A percentile compares a stretch with the other conserved stretches of the same genome.
Evolutionary conservation across 345 rosid species (phyloP).

Genomic region (Hibiscus syriacus): DNA sequence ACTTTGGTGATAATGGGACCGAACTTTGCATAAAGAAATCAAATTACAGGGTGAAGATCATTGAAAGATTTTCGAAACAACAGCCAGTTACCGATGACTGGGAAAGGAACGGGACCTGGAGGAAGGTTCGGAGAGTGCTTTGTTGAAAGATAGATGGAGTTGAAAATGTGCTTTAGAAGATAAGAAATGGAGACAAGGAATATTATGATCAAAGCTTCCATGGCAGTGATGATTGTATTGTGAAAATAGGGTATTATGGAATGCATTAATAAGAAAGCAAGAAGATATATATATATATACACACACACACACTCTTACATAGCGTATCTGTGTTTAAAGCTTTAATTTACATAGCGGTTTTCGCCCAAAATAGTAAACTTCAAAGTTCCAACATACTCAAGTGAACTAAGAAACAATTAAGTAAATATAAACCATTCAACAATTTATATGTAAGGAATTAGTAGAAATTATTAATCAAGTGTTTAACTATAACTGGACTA

Average conservation of each 20-base stretch:
- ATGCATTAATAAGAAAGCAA: too few species aligned
- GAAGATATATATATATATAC: too few species aligned
- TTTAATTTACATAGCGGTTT: not conserved
- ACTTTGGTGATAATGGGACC: conserved; percentile 30
- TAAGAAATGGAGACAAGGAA: not conserved
- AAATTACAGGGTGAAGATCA: conserved; percentile 5
- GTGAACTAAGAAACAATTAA: not conserved
- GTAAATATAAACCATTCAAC: too few species aligned
- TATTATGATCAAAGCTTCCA: conserved; percentile 6
- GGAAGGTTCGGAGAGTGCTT: conserved; percentile 4
- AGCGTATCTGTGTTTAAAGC: too few species aligned
- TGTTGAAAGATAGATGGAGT: not conserved
- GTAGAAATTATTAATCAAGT: too few species aligned
- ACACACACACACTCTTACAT: too few species aligned
- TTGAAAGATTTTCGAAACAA: not conserved
- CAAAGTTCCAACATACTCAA: not conserved
- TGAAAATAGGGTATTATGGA: not conserved
- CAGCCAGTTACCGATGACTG: conserved; percentile 8
- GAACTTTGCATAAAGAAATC: conserved; percentile 17
- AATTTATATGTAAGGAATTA: too few species aligned
- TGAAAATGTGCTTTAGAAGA: conserved; percentile 6
- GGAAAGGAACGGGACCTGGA: conserved; percentile 17
- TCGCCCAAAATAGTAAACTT: not conserved
- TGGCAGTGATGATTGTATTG: not conserved
- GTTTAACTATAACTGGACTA: too few species aligned